These are phyloP conservation scores for Rickenella mellea DNA, from an alignment of 768 basidiomycete species.

Conservation along the genomic window DNA sequence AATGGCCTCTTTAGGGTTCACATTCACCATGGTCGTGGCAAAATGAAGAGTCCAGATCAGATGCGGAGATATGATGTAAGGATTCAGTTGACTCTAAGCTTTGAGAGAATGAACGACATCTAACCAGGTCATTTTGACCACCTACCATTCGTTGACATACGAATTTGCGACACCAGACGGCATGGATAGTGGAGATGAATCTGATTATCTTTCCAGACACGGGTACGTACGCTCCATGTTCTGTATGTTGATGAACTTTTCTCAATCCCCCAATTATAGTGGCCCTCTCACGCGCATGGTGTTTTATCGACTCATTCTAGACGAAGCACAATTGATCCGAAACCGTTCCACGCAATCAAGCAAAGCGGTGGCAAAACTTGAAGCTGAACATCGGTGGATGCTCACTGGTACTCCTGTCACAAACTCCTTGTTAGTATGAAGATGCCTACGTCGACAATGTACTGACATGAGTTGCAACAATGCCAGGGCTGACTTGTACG, in stretches of 20 bases:
- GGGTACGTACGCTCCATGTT: slow-evolving; percentile 1
- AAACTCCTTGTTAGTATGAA: slow-evolving; percentile 45
- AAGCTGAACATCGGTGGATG: slow-evolving; percentile 66
- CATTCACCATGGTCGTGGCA: slow-evolving; percentile 66
- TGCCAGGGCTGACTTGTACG: slow-evolving; percentile 57
- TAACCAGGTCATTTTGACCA: slow-evolving; percentile 59
- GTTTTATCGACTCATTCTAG: slow-evolving; percentile 65
- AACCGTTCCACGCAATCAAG: slow-evolving; percentile 40
- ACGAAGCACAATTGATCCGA: slow-evolving; percentile 73
- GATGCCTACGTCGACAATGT: slow-evolving; percentile 5
- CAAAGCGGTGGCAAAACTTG: slow-evolving; percentile 48
- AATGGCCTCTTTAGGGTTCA: slow-evolving; percentile 52
- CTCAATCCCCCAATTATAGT: slow-evolving; percentile 17
- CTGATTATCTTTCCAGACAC: neutral
- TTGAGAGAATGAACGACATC: slow-evolving; percentile 1
- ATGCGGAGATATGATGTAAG: slow-evolving; percentile 46
- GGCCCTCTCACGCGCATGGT: slow-evolving; percentile 52
- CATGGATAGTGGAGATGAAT: too few relatives aligned
- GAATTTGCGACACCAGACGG: slow-evolving; percentile 43
- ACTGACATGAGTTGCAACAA: neutral
- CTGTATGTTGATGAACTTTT: neutral
- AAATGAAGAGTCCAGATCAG: slow-evolving; percentile 43
- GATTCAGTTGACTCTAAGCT: slow-evolving; percentile 1
- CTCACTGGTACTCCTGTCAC: slow-evolving; percentile 72
- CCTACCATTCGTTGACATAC: slow-evolving; percentile 57